A percentile compares a stretch with the other conserved stretches of the same genome.
These are phyloP conservation scores for Adiantum capillusveneris DNA, from an alignment of 75 land plant genomes.

Conservation along the genomic window DNA sequence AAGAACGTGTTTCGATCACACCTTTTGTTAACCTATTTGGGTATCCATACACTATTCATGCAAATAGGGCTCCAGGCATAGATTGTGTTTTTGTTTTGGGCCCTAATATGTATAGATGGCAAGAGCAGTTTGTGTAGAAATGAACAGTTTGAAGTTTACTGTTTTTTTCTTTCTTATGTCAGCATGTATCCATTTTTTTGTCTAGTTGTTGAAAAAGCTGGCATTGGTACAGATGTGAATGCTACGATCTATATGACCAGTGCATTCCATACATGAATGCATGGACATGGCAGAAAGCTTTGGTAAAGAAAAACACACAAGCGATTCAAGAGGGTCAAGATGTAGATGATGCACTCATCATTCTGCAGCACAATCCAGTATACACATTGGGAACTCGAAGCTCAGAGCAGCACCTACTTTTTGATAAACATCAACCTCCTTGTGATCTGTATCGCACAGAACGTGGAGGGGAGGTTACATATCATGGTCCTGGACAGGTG, in stretches of 20 bases:
- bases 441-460: slow-evolving; percentile 69
- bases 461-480: slow-evolving; percentile 94
- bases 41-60: too few species aligned
- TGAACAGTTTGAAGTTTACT: too few species aligned
- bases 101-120: too few species aligned
- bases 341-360: slow-evolving; percentile 42
- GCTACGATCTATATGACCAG: slow-evolving; percentile 50
- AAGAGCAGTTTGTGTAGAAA: too few species aligned
- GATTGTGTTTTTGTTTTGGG: too few species aligned
- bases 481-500: slow-evolving; percentile 98
- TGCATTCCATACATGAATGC: slow-evolving; percentile 62
- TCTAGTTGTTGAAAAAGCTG: too few species aligned
- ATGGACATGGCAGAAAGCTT: slow-evolving; percentile 76
- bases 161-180: too few species aligned
- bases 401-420: slow-evolving; percentile 51
- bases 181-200: too few species aligned
- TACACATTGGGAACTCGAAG: slow-evolving; percentile 88
- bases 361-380: slow-evolving; percentile 83
- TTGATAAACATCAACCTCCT: slow-evolving; percentile 53
- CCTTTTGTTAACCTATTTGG: too few species aligned
- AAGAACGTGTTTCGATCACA: too few species aligned
- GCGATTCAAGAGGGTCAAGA: slow-evolving; percentile 40
- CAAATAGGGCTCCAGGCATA: too few species aligned
- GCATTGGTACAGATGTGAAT: slow-evolving; percentile 86
- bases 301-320: slow-evolving; percentile 31